These are phyloP conservation scores for Globisporangium canariense DNA, from an alignment of 352 stramenopile genomes.

Conservation along the genomic window DNA sequence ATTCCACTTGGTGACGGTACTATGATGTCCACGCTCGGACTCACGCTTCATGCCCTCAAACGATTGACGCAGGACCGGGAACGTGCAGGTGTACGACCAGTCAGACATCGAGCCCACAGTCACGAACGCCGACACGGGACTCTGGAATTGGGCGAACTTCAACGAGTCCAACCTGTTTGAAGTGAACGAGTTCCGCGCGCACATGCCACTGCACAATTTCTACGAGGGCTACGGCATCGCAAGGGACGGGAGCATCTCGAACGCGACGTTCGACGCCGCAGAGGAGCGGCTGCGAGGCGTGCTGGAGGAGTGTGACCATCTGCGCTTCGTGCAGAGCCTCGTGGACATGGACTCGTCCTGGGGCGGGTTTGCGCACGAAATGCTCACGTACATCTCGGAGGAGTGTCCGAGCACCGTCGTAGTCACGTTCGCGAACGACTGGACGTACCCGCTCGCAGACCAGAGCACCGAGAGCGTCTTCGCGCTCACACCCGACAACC, in stretches of 20 bases:
- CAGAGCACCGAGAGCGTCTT: slow-evolving; percentile 45
- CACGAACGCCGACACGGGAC: slow-evolving; percentile 14
- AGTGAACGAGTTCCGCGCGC: slow-evolving; percentile 66
- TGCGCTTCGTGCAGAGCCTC: slow-evolving; percentile 58
- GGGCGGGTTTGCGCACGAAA: slow-evolving; percentile 65
- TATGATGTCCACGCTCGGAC: neutral
- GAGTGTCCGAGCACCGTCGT: slow-evolving; percentile 63
- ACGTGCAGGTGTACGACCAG: slow-evolving; percentile 69
- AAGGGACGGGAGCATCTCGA: slow-evolving; percentile 50
- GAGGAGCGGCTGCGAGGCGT: slow-evolving; percentile 59
- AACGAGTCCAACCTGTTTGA: slow-evolving; percentile 60
- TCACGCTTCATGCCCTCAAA: neutral
- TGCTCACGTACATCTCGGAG: slow-evolving; percentile 68
- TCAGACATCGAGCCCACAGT: slow-evolving; percentile 15
- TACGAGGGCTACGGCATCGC: slow-evolving; percentile 55
- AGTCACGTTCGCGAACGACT: slow-evolving; percentile 67
- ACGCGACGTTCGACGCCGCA: slow-evolving; percentile 50
- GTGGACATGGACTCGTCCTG: slow-evolving; percentile 84
- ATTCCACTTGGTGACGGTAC: too few relatives aligned
- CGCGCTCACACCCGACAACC: slow-evolving; percentile 26
- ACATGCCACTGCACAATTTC: slow-evolving; percentile 82
- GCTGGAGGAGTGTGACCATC: slow-evolving; percentile 66
- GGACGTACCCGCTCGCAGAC: slow-evolving; percentile 55
- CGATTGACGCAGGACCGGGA: slow-evolving; percentile 34
- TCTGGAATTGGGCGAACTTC: slow-evolving; percentile 65